These are phyloP conservation scores for Candida coquimbonensis DNA, from an alignment of 805 yeast species.

Conservation along the genomic window DNA sequence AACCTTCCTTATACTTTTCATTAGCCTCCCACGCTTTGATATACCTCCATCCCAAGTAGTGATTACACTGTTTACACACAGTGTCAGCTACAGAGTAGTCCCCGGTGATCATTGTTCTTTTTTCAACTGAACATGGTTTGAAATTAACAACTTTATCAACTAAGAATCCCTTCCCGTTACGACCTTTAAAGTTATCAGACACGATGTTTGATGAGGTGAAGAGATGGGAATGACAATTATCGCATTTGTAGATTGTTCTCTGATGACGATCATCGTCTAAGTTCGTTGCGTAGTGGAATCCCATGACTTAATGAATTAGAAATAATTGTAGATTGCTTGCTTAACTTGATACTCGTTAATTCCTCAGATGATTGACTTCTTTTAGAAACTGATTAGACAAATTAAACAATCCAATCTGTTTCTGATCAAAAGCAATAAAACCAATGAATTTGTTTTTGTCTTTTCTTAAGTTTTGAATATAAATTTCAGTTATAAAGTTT, in stretches of 20 bases:
- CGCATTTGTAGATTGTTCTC: conserved; percentile 16
- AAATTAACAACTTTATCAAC: conserved; percentile 42
- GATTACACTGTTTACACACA: conserved; percentile 46
- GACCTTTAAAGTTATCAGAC: conserved; percentile 41
- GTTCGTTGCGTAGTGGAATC: conserved; percentile 13
- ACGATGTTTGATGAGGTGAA: conserved; percentile 14
- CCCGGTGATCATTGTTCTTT: conserved; percentile 54
- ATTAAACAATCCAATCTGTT: no score
- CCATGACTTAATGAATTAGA: conserved; percentile 8
- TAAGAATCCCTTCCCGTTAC: conserved; percentile 50
- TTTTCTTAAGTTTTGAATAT: no score
- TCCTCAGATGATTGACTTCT: no score
- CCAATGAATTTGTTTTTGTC: no score
- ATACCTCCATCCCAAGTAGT: conserved; percentile 59
- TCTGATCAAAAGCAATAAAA: no score
- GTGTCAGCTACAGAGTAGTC: conserved; percentile 49
- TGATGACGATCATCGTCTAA: conserved; percentile 9
- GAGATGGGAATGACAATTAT: conserved; percentile 15
- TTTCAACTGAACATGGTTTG: conserved; percentile 29
- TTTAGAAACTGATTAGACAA: no score
- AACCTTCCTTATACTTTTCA: conserved; percentile 56
- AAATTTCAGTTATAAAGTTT: no score
- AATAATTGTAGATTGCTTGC: no score
- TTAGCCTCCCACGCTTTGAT: conserved; percentile 36
- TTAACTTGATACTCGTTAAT: no score